A percentile compares a stretch with the other conserved stretches of the same genome.
phyloP scores from a whole-genome alignment of 768 basidiomycete genomes.

The Agaricus sinodeliciosus region DNA sequence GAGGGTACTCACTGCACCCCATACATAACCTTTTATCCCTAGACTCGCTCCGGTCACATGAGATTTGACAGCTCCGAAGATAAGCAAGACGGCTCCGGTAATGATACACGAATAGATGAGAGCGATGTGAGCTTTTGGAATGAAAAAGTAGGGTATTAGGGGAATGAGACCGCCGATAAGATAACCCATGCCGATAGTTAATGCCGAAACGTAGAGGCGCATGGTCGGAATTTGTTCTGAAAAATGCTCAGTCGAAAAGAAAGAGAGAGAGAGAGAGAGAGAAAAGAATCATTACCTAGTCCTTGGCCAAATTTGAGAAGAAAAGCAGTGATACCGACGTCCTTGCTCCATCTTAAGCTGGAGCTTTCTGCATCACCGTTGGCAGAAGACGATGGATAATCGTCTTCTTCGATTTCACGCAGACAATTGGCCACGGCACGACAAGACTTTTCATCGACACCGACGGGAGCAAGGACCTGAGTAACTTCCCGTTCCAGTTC shows the following conservation, averaged over 20 bases:
- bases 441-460: constrained; percentile 80
- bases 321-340: constrained; percentile 88
- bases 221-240: constrained; percentile 83
- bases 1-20: constrained; percentile 84
- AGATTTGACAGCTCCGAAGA: constrained; percentile 90
- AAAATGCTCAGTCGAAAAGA: background rate
- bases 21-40: constrained; percentile 63
- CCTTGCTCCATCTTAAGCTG: constrained; percentile 58
- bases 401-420: constrained; percentile 55
- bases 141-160: constrained; percentile 88
- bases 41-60: constrained; percentile 78
- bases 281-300: constrained; percentile 39
- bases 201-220: constrained; percentile 83
- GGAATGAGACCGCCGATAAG: constrained; percentile 92
- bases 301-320: constrained; percentile 95
- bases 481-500: constrained; percentile 96
- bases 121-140: constrained; percentile 58
- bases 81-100: constrained; percentile 78
- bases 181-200: constrained; percentile 95
- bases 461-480: constrained; percentile 81
- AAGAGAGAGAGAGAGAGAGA: background rate
- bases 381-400: constrained; percentile 13
- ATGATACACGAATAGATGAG: constrained; percentile 71
- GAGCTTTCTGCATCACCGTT: constrained; percentile 49
- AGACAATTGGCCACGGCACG: constrained; percentile 73